These are phyloP conservation scores for Perkinsus olseni DNA, from an alignment of 169 alveolate species.

Conservation along the genomic window DNA sequence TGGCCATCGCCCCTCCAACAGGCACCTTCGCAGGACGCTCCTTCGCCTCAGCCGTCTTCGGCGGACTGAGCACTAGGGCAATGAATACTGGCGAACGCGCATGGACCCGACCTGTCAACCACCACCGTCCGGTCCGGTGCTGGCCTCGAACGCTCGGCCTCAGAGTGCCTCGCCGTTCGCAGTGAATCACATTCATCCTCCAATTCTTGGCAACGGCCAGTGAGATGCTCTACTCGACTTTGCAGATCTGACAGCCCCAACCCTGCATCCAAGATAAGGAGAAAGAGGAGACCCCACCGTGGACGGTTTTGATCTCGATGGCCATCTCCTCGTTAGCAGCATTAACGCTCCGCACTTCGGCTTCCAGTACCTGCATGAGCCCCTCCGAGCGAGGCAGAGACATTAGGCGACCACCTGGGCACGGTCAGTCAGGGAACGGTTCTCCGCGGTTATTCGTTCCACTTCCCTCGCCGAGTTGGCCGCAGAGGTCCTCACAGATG, in stretches of 20 bases:
- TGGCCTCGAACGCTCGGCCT: no score
- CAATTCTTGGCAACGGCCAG: not conserved
- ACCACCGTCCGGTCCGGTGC: no score
- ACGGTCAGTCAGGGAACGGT: not conserved
- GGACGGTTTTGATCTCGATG: not conserved
- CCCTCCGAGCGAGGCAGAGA: not conserved
- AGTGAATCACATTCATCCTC: not conserved
- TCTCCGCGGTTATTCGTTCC: not conserved
- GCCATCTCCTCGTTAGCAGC: not conserved
- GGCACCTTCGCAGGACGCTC: no score
- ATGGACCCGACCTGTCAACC: no score
- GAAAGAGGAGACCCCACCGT: not conserved
- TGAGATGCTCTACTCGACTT: not conserved
- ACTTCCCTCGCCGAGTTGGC: not conserved
- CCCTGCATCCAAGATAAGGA: no score
- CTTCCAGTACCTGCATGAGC: not conserved
- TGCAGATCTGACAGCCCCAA: not conserved
- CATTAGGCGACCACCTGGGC: not conserved
- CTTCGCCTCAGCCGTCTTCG: not conserved
- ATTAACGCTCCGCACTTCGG: not conserved
- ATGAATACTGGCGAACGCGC: no score
- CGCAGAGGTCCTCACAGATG: not conserved
- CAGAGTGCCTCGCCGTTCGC: not conserved
- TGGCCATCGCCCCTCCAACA: not conserved
- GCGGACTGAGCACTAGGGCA: not conserved